Evolutionary conservation across 1,284 basidiomycete species (phyloP), one percentile per base, ranked within the genome.

Genomic region (Neonothopanus nambi): DNA sequence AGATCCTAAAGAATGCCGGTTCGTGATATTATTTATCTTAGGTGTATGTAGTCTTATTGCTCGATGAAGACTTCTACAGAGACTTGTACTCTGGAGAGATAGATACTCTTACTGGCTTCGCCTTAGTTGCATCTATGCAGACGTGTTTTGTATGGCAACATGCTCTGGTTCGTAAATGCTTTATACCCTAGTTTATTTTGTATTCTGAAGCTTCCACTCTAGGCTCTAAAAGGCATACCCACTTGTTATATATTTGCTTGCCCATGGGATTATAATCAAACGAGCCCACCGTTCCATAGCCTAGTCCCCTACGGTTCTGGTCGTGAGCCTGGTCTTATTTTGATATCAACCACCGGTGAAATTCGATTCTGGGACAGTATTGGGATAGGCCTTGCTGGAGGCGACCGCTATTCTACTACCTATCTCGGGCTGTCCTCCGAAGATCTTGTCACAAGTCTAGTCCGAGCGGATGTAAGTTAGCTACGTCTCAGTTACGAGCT

Each of bases 91-190:
- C 81, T 6, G 90, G 89, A 33, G 80, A 79, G 43, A 80, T 91
- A 20, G 89, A 92, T 63, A 77, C 80, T 8, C 53, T 75, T 44
- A 89, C 87, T 18, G 87, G 87, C 8, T 91, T 87, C 64, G 84
- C 87, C 6, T 76, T 91, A 36, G 80, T 91, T 28, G 80, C 82
- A 24, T 90, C 89, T 38, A 69, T 75, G 12, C 77, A 81, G 59
- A 89, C 87, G 8, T 90, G 88, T 65, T 92, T 89, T 67, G 86
- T 91, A 33, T 92, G 89, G 89, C 86, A 89, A 59, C 84, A 90
- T 71, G 78, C 84, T 40, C 82, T 87, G 64, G 82, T 82, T 55
- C 59, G 75, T 66, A 57, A 12, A 13, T 45, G 9, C 48, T 45
- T 44, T 23, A 33, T 33, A 17, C 20, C 28, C 23, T 24, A 23